Percentiles rank a stretch among this genome's conserved stretches.
Evolutionary conservation across 1,139 yeast genomes (phyloP).

Genomic region (Geotrichum aggregatum): DNA sequence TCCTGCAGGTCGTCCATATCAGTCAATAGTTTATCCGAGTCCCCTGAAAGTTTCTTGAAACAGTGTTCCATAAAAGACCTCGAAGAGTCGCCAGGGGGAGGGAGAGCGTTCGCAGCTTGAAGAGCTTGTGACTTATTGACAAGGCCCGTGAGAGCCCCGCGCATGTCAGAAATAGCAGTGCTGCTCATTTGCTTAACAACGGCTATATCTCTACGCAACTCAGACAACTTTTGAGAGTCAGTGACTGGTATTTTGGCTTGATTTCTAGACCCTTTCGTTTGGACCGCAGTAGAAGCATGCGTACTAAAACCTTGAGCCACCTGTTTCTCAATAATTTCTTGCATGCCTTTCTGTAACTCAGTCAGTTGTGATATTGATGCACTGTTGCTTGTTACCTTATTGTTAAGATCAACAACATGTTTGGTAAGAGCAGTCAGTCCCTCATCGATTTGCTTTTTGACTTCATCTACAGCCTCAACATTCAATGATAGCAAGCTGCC

Average conservation of each 20-base stretch:
- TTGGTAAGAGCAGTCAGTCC: constrained; percentile 33
- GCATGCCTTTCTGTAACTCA: constrained; percentile 16
- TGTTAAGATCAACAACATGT: constrained; percentile 38
- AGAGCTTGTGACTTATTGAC: constrained; percentile 50
- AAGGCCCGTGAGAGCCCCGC: constrained; percentile 46
- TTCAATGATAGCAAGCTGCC: constrained; percentile 61
- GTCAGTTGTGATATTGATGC: constrained; percentile 28
- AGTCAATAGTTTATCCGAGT: constrained; percentile 69
- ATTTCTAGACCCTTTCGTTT: background rate
- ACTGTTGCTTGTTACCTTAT: constrained; percentile 39
- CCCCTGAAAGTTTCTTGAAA: constrained; percentile 66
- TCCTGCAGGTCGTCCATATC: constrained; percentile 91
- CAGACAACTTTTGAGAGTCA: constrained; percentile 36
- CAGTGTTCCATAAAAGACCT: constrained; percentile 75
- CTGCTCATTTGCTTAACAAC: constrained; percentile 59
- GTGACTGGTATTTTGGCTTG: constrained; percentile 12
- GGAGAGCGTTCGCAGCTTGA: constrained; percentile 36
- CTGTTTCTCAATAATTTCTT: constrained; percentile 13
- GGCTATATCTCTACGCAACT: constrained; percentile 55
- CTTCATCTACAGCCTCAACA: constrained; percentile 39
- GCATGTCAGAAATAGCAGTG: constrained; percentile 45
- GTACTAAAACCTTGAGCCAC: background rate
- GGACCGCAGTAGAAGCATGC: background rate
- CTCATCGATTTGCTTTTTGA: constrained; percentile 37
- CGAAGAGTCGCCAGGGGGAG: constrained; percentile 48